Base-by-base conservation (phyloP, 2,329 filamentous ascomycete genomes). In the Aspergillus piperis region DNA sequence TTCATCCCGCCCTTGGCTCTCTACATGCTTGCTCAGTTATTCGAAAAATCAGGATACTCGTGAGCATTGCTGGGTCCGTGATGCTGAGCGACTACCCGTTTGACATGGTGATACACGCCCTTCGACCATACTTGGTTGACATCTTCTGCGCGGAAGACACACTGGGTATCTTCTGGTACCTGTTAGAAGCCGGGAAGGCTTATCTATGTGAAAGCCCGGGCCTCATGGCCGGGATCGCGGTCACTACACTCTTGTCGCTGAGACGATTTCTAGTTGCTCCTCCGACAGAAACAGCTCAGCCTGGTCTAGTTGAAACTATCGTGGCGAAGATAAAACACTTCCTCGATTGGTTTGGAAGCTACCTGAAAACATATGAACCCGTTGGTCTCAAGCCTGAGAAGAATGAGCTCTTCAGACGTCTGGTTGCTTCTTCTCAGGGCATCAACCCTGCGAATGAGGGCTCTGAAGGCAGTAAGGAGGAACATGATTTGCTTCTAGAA, bases 111-210 rank as follows among this genome's bases (percentile, higher is more conserved):
- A 82, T 99, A 1, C 90, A 92, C 68, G 89, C 90, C 1, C 81
- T 96, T 19, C 84, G 90, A 8, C 87, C 88, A 0, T 96, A 92
- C 66, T 80, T 98, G 5, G 88, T 89, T 1, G 89, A 98, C 66
- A 84, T 88, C 0, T 90, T 96, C 70, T 98, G 94, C 74, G 90
- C 93, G 8, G 91, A 96, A 70, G 95, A 99, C 78, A 88, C 91
- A 1, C 82, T 98, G 48, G 94, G 93, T 0, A 85, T 99, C 36
- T 87, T 90, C 61, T 90, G 92, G 73, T 97, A 96, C 75, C 83
- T 99, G 1, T 81, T 98, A 13, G 80, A 85, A 5, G 83, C 84
- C 54, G 92, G 94, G 7, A 78, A 80, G 15, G 68, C 78, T 5
- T 88, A 94, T 71, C 80, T 99, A 4, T 77, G 75, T 3, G 81